Conservation (phyloP, 495 filamentous ascomycete species). For the Pseudomonodictys pantanalensis region DNA sequence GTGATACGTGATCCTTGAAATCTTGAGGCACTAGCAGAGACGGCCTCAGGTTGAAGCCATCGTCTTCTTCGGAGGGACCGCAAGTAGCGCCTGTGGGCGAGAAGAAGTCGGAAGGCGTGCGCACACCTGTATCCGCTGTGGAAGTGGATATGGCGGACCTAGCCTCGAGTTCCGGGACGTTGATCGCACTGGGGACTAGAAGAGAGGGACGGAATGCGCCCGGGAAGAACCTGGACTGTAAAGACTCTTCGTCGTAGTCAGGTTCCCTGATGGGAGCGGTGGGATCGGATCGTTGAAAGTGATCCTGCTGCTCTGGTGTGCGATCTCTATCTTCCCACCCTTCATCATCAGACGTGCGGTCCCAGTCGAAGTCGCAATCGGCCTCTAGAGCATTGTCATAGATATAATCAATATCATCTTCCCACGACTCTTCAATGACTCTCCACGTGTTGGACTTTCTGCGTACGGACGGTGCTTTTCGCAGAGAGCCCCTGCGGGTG, state of each 20-base stretch:
- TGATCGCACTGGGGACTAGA: conserved; percentile 25
- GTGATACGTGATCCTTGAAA: conserved; percentile 37
- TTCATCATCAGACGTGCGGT: conserved; percentile 41
- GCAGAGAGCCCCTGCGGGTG: conserved; percentile 13
- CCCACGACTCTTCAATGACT: conserved; percentile 67
- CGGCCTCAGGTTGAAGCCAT: conserved; percentile 38
- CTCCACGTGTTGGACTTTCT: conserved; percentile 33
- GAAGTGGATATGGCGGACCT: conserved; percentile 28
- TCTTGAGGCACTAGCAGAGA: conserved; percentile 26
- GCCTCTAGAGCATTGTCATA: conserved; percentile 90
- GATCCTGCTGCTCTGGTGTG: conserved; percentile 22
- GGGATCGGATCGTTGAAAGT: background rate
- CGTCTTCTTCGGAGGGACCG: conserved; percentile 4
- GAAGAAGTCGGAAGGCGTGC: conserved; percentile 27
- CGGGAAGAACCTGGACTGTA: conserved; percentile 11
- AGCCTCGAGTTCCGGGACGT: conserved; percentile 29
- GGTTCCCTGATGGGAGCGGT: background rate
- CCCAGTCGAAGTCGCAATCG: conserved; percentile 87
- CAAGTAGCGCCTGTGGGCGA: background rate
- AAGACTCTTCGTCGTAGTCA: conserved; percentile 7
- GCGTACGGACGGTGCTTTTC: conserved; percentile 4
- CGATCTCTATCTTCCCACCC: conserved; percentile 17
- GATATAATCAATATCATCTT: conserved; percentile 91
- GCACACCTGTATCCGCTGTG: conserved; percentile 21
- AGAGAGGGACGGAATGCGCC: conserved; percentile 21